Conservation (phyloP, 805 yeast species). For the Barnettozyma siamensis region DNA sequence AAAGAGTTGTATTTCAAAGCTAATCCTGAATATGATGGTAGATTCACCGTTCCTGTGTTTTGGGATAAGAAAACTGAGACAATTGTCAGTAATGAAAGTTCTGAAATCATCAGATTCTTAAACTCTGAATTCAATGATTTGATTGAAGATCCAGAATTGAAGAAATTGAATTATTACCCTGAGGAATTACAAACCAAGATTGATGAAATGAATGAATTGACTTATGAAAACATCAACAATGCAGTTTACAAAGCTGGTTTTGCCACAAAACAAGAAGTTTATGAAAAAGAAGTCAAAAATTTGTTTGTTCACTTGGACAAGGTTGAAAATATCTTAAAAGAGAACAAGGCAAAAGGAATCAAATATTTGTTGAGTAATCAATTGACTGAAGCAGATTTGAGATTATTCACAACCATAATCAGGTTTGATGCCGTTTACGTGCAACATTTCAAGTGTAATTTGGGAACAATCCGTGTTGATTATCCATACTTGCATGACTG, state of each 20-base stretch:
- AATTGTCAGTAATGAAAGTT: constrained; percentile 86
- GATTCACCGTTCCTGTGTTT: constrained; percentile 89
- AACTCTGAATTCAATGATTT: constrained; percentile 67
- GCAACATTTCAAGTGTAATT: constrained; percentile 92
- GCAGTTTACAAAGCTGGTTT: constrained; percentile 94
- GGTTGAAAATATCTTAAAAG: constrained; percentile 54
- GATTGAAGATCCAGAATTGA: constrained; percentile 39
- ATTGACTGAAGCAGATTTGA: constrained; percentile 86
- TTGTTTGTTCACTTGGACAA: constrained; percentile 65
- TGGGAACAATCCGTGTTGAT: constrained; percentile 70
- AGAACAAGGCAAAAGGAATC: constrained; percentile 28
- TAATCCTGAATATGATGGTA: constrained; percentile 67
- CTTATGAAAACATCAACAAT: constrained; percentile 79
- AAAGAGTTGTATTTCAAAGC: constrained; percentile 72
- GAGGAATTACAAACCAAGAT: constrained; percentile 44
- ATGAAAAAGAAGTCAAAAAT: constrained; percentile 58
- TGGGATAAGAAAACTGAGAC: constrained; percentile 84
- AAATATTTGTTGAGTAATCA: constrained; percentile 52
- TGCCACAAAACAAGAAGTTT: constrained; percentile 77
- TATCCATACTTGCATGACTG: constrained; percentile 77
- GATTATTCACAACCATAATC: constrained; percentile 80
- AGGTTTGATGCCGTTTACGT: constrained; percentile 92
- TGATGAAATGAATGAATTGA: constrained; percentile 76
- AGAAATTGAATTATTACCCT: constrained; percentile 60
- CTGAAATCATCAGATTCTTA: constrained; percentile 83